Conservation (phyloP, 805 yeast species). For the Saccharomyces eubayanus region DNA sequence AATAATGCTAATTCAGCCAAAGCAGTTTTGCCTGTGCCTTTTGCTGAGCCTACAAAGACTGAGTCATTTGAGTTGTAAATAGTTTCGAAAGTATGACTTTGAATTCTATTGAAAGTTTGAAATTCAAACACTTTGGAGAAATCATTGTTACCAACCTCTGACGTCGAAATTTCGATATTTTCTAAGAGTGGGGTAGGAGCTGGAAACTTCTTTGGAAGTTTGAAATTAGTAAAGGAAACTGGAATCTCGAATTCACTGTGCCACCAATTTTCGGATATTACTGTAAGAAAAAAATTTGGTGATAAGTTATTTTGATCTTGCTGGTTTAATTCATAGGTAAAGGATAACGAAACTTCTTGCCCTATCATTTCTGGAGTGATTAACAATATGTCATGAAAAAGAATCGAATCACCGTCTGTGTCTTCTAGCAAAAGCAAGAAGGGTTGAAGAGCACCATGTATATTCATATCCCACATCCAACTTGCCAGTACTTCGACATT, state of each 20-base stretch:
- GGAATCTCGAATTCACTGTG: conserved; percentile 62
- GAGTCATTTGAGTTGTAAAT: conserved; percentile 52
- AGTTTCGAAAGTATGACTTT: conserved; percentile 59
- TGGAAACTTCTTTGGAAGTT: conserved; percentile 26
- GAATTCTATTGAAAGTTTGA: conserved; percentile 56
- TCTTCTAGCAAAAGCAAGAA: conserved; percentile 75
- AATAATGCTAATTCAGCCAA: conserved; percentile 68
- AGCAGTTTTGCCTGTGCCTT: conserved; percentile 68
- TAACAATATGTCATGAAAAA: conserved; percentile 49
- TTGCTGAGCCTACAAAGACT: conserved; percentile 59
- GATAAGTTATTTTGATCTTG: conserved; percentile 33
- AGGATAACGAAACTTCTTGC: conserved; percentile 50
- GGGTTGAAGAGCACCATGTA: conserved; percentile 59
- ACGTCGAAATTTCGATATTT: conserved; percentile 38
- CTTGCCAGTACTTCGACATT: conserved; percentile 59
- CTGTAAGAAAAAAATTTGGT: conserved; percentile 65
- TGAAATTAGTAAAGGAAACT: conserved; percentile 32
- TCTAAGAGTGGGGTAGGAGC: conserved; percentile 18
- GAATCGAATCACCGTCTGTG: conserved; percentile 65
- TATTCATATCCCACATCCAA: conserved; percentile 65
- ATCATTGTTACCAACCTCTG: conserved; percentile 42
- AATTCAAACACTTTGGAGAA: conserved; percentile 41
- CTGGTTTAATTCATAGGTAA: conserved; percentile 41
- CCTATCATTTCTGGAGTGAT: conserved; percentile 44
- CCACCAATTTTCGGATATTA: conserved; percentile 80